Evolutionary conservation across 768 basidiomycete genomes (phyloP), one percentile per base, ranked within the genome.

Genomic region (Calocera viscosa): DNA sequence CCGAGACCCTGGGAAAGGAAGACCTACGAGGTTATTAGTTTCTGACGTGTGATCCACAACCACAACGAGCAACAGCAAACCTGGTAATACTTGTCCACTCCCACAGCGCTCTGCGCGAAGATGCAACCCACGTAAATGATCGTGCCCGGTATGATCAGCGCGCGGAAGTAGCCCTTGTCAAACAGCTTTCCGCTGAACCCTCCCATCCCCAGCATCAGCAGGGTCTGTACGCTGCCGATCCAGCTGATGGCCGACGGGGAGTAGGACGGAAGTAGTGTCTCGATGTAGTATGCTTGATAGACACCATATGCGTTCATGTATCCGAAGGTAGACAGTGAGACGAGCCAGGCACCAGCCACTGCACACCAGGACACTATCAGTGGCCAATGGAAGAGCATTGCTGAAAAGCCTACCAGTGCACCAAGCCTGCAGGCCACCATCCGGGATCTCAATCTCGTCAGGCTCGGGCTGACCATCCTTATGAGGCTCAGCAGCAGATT

Each of bases 1-100:
- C 75, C 80, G 24, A 84, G 69, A 0, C 84, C 84, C 70, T 83
- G 82, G 0, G 78, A 73, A 10, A 85, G 75, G 70, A 85, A 83
- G 41, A 85, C 74, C 81, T 82, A 11, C 71, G 35, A 11, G 72
- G 63, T 26, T 24, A 1, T 30, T n/a, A 49, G 14, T n/a, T 28
- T 12, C 28, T 26, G 3, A 17, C 2, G 40, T 24, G 22, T 40
- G 32, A n/a, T n/a, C n/a, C n/a, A n/a, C n/a, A n/a, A n/a, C n/a
- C n/a, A n/a, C n/a, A n/a, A n/a, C n/a, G n/a, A n/a, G n/a, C n/a
- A n/a, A n/a, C 65, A 19, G 49, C 72, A 22, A 10, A 79, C 79
- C 74, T 81, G 81, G 65, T 80, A 82, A 68, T 76, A 80, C 19
- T 75, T 76, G 32, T 78, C 71, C 2, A 77, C 77, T 38, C 78